phyloP scores from a whole-genome alignment of 1,139 yeast genomes.

The Taiozyma sp. region DNA sequence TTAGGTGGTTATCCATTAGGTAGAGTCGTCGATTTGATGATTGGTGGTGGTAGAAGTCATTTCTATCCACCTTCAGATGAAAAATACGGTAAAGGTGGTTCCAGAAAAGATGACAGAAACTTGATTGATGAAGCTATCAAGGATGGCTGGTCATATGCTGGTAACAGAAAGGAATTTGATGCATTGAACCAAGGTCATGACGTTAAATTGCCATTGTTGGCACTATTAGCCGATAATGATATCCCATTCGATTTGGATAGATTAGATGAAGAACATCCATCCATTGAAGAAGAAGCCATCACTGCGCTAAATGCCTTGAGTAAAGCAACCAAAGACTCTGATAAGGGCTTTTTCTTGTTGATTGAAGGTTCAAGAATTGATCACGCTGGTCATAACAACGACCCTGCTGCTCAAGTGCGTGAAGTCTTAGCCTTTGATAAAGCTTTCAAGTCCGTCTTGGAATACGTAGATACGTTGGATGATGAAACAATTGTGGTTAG shows the following conservation, averaged over 20 bases:
- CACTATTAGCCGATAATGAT: slow-evolving; percentile 62
- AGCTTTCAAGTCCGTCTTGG: slow-evolving; percentile 63
- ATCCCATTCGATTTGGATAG: slow-evolving; percentile 82
- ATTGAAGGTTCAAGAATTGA: slow-evolving; percentile 89
- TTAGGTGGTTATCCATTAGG: slow-evolving; percentile 76
- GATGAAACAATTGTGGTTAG: slow-evolving; percentile 70
- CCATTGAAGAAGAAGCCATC: slow-evolving; percentile 65
- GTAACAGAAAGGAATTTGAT: slow-evolving; percentile 52
- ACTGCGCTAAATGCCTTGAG: slow-evolving; percentile 64
- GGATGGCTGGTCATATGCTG: slow-evolving; percentile 64
- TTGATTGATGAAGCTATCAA: slow-evolving; percentile 53
- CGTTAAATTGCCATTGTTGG: slow-evolving; percentile 65
- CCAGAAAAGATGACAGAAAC: slow-evolving; percentile 61
- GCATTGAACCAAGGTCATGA: slow-evolving; percentile 47
- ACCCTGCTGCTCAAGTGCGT: slow-evolving; percentile 81
- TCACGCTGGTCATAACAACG: slow-evolving; percentile 88
- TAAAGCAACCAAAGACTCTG: slow-evolving; percentile 59
- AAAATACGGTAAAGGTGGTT: slow-evolving; percentile 42
- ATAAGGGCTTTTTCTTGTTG: slow-evolving; percentile 72
- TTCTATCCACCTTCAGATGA: slow-evolving; percentile 44
- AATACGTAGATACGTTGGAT: slow-evolving; percentile 57
- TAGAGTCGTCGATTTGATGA: slow-evolving; percentile 68
- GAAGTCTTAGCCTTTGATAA: slow-evolving; percentile 74
- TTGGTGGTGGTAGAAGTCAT: slow-evolving; percentile 88
- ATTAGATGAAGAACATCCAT: slow-evolving; percentile 50